Base-by-base conservation (phyloP, 441 rosid genomes). In the Syzygium malaccense region DNA sequence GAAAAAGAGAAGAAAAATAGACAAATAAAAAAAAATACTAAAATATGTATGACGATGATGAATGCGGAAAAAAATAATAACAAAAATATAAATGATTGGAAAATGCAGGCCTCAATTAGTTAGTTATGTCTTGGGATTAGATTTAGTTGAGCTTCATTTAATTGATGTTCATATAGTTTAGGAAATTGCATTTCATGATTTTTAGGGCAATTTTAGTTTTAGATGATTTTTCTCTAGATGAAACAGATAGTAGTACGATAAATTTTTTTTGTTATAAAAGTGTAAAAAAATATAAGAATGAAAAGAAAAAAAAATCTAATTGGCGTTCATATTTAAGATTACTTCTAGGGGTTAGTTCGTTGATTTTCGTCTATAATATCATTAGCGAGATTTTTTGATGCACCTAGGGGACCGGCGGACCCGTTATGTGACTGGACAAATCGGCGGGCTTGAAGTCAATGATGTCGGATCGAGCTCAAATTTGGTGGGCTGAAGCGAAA, bases 301-400 rank as follows among this genome's bases (percentile, higher is more conserved):
- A 1, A 41, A 41, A 41, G 8, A 41, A 41, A 41, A 7, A 41
- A 41, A 41, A 41, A 4, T 5, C 45, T 41, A 41, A 41, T 41
- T 41, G 45, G 45, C 45, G 45, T 41, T 41, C 1, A 41, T 41
- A 41, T 41, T 41, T 41, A 41, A 41, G 45, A 41, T 41, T 41
- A 41, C 45, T 41, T 41, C 45, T 41, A 0, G 66, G 66, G 66
- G 66, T 58, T 58, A 58, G 30, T 58, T 26, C 4, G 2, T 60
- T 62, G 30, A n/a, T n/a, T 32, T 15, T 32, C 2, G 0, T 30
- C 37, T n/a, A 0, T 64, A 30, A 14, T 64, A 64, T n/a, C 54
- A 53, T 53, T 53, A 53, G 54, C 54, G 0, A 53, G 54, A 53
- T 53, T 53, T n/a, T n/a, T n/a, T n/a, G n/a, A n/a, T n/a, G n/a